Base-by-base conservation (phyloP, 345 rosid species). In the Brassica carinata region DNA sequence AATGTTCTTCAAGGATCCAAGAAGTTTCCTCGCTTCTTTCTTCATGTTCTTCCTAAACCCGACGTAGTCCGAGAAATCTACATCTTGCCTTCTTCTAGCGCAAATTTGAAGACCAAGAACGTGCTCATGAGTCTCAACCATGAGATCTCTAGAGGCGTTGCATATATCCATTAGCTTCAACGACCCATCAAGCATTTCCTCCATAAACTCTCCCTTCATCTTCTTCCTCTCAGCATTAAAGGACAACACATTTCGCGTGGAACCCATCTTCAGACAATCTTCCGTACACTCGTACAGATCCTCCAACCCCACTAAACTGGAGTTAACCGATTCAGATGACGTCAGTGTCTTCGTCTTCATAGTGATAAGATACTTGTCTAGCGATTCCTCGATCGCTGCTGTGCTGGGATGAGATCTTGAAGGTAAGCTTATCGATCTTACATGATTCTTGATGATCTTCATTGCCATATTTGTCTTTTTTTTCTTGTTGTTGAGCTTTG, bases 401-500 rank as follows among this genome's bases (percentile, higher is more conserved):
- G 90, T 88, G 63, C 77, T 82, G 13, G 97, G 97, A 85, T 94
- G 94, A 68, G 94, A 85, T 67, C 94, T 89, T 71, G 93, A 84
- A 59, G 95, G 91, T 71, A 91, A 87, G 85, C 97, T 94, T 23
- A 88, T 78, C 9, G 95, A 92, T 83, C 55, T 45, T 26, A 80
- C 77, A 51, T 86, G 87, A 72, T 81, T 86, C 53, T 78, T 85
- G 57, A 72, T 72, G 0, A 86, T 89, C 93, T 77, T 85, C 66
- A 69, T 80, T 13, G 65, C 77, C 77, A 76, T 67, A 5, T 34
- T 34, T 65, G 13, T 72, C 65, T 3, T 29, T 34, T 53, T 38
- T 66, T 67, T 55, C 71, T 51, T 14, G 27, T 23, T 9, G 26
- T 10, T 68, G 18, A 64, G 62, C 15, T 13, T 17, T 72, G 84